phyloP scores from a whole-genome alignment of 1,139 yeast genomes.

The Pichia sp. region DNA sequence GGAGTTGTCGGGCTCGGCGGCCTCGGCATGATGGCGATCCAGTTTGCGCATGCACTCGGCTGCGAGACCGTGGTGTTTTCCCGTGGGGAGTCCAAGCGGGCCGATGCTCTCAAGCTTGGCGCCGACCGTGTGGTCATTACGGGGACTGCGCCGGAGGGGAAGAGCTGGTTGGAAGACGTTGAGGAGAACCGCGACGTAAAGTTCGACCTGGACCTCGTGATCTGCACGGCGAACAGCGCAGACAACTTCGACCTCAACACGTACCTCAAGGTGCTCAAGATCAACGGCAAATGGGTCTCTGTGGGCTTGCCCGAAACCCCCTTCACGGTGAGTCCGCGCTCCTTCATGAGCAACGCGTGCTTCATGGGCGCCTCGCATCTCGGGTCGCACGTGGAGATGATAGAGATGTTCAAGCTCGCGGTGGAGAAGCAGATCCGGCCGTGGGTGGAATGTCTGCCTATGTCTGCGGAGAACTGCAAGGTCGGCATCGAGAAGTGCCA shows the following conservation, averaged over 20 bases:
- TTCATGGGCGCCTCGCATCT: conserved; percentile 41
- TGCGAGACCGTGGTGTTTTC: conserved; percentile 55
- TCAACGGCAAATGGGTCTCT: conserved; percentile 48
- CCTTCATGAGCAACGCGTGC: conserved; percentile 37
- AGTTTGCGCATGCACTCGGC: conserved; percentile 54
- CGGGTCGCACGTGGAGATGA: conserved; percentile 48
- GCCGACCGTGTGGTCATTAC: conserved; percentile 52
- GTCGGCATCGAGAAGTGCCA: conserved; percentile 49
- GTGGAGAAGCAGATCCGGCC: conserved; percentile 49
- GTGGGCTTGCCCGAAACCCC: conserved; percentile 50
- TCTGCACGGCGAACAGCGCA: conserved; percentile 50
- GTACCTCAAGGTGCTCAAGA: conserved; percentile 36
- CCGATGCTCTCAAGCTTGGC: conserved; percentile 50
- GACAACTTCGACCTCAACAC: conserved; percentile 37
- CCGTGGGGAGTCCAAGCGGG: conserved; percentile 45
- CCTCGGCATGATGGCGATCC: conserved; percentile 56
- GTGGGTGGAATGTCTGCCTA: conserved; percentile 55
- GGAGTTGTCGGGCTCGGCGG: conserved; percentile 61
- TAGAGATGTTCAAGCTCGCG: conserved; percentile 53
- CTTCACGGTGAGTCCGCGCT: conserved; percentile 33
- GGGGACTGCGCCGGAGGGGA: conserved; percentile 29
- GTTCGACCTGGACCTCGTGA: conserved; percentile 42
- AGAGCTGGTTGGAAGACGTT: conserved; percentile 35
- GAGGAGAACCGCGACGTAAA: conserved; percentile 16
- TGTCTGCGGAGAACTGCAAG: conserved; percentile 45